These are phyloP conservation scores for Clavispora fructus DNA, from an alignment of 805 yeast genomes.

Conservation along the genomic window DNA sequence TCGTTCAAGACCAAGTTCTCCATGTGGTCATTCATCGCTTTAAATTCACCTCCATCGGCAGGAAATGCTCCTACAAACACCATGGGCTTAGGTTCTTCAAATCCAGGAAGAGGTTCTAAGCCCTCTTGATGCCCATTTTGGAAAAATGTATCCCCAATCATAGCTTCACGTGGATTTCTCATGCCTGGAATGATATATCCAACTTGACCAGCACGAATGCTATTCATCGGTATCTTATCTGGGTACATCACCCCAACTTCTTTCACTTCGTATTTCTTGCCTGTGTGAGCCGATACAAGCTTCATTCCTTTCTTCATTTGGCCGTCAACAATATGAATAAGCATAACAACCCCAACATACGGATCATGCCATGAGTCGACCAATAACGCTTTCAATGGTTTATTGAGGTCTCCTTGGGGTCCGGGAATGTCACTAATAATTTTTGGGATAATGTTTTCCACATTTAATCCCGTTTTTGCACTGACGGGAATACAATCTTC, in stretches of 20 bases:
- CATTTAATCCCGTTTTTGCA: constrained; percentile 86
- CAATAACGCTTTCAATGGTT: constrained; percentile 66
- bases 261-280: constrained; percentile 74
- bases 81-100: constrained; percentile 97
- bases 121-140: constrained; percentile 48
- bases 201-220: constrained; percentile 82
- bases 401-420: constrained; percentile 52
- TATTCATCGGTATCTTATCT: constrained; percentile 61
- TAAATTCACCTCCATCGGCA: constrained; percentile 88
- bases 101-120: constrained; percentile 83
- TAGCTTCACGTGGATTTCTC: constrained; percentile 80
- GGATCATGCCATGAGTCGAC: constrained; percentile 99
- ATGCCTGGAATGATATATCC: constrained; percentile 94
- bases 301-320: constrained; percentile 66
- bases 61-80: constrained; percentile 98
- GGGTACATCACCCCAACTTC: constrained; percentile 97
- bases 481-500: constrained; percentile 79
- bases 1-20: constrained; percentile 86
- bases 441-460: constrained; percentile 72
- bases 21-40: constrained; percentile 82
- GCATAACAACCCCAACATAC: constrained; percentile 83
- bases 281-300: constrained; percentile 72
- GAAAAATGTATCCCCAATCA: constrained; percentile 86
- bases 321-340: constrained; percentile 86
- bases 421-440: constrained; percentile 77